Evolutionary conservation across 106 monocot species (phyloP).

Genomic region (Alisma plantagoaquatica): DNA sequence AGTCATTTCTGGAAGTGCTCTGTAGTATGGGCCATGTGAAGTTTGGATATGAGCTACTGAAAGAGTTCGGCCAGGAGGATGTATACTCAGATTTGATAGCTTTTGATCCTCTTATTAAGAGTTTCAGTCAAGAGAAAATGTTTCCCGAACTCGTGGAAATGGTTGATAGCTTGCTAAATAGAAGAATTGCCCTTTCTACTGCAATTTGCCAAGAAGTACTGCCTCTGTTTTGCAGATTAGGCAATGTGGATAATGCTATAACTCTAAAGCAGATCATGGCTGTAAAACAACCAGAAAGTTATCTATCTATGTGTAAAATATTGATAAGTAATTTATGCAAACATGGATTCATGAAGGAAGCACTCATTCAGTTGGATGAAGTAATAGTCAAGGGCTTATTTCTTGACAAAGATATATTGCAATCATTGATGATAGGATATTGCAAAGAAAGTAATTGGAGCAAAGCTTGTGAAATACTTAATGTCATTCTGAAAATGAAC

Average conservation of each 20-base stretch:
- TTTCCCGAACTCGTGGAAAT: constrained; percentile 35
- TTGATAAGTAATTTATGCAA: constrained; percentile 38
- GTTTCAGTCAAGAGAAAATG: constrained; percentile 43
- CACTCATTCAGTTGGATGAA: constrained; percentile 36
- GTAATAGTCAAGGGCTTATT: constrained; percentile 16
- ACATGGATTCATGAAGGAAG: constrained; percentile 29
- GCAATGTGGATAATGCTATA: constrained; percentile 21
- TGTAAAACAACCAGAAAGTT: constrained; percentile 6
- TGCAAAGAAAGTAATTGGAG: constrained; percentile 27
- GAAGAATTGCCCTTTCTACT: constrained; percentile 14
- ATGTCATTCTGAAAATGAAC: constrained; percentile 44
- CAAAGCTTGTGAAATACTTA: constrained; percentile 38
- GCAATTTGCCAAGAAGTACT: constrained; percentile 22
- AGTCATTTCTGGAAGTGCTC: constrained; percentile 31
- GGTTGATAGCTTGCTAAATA: constrained; percentile 25
- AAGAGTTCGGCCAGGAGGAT: constrained; percentile 27
- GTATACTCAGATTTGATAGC: constrained; percentile 13
- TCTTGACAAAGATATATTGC: constrained; percentile 30
- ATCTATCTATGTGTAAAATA: constrained; percentile 13
- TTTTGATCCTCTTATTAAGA: constrained; percentile 29
- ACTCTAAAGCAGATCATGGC: constrained; percentile 30
- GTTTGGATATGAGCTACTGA: constrained; percentile 35
- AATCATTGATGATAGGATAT: constrained; percentile 43
- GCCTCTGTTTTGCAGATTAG: constrained; percentile 25
- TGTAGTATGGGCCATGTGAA: constrained; percentile 24